Base-by-base conservation (phyloP, 73 alveolate species). In the Stentor coeruleus region DNA sequence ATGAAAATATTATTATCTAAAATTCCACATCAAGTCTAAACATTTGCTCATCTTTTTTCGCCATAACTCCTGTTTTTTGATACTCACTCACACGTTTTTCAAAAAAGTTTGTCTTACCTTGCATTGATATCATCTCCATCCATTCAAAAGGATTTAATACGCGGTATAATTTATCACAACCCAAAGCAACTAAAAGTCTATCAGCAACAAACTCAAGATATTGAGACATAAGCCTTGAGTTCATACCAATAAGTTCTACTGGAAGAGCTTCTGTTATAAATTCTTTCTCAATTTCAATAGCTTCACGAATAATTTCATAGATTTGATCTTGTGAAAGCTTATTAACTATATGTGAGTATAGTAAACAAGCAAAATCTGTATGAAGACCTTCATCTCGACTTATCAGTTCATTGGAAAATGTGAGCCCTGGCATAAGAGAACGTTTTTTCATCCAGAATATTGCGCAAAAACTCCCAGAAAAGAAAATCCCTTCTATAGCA, bases 361-460 rank as follows among this genome's bases (percentile, higher is more conserved):
- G 88, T 74, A 94, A 91, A 86, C 99, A 96, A 55, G 98, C 98
- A 81, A 96, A 96, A 81, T 96, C 98, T 35, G 99, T 95, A 87
- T 96, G 99, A 55, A 96, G 91, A n/a, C 98, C 99, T 77, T 94
- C 98, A 74, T 94, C 98, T 82, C 98, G 84, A 11, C 93, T 81
- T 60, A 92, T 93, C 58, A 95, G 84, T 86, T 93, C 98, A 81
- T 94, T 96, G 73, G 98, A 91, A 91, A 95, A 96, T 14, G 99
- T 95, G 59, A 96, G 96, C 59, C 99, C 99, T 3, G 99, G 99
- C 98, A 96, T 95, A 77, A 90, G 82, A 20, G 96, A 90, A 38
- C 98, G 86, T 89, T 95, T 96, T 91, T 96, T 96, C 79, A 96
- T 92, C 99, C 99, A 94, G 90, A 91, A 96, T 79, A 96, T 93